Base-by-base conservation (phyloP, 345 rosid genomes). In the Geranium rotundifolium region DNA sequence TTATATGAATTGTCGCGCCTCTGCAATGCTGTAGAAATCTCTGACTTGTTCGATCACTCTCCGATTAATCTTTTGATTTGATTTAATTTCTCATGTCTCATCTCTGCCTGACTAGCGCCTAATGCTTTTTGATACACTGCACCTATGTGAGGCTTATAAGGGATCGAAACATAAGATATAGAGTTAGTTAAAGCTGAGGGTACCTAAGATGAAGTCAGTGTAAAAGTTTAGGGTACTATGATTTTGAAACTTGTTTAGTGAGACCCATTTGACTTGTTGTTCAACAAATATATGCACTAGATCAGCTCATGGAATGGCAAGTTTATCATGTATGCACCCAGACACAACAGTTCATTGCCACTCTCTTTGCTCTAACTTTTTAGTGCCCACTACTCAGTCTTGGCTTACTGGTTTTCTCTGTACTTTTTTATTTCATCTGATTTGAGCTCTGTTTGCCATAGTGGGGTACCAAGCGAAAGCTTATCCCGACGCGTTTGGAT, bases 381-480 rank as follows among this genome's bases (percentile, higher is more conserved):
- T 23, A 23, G 27, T 23, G 27, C 27, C 27, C 27, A 23, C 27
- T 23, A 23, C 27, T 23, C 27, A 23, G 27, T 2, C 27, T 34
- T 17, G 19, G 27, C 0, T 17, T 18, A 17, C 59, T 18, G 17
- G 59, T 19, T 27, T 2, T 31, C 52, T 13, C 29, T 63, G 52
- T 3, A 63, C 10, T 4, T 27, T 2, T 17, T n/a, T 18, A 0
- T 17, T n/a, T 18, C 6, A 29, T 30, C 18, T 30, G 12, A 3
- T 52, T 20, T 19, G 61, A 19, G 17, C 59, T 34, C 60, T 19
- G 41, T 61, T 73, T 75, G 76, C 56, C 66, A 20, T 23, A 85
- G 87, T 85, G 87, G 91, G 87, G 59, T 82, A 77, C 71, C 77
- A 69, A 9, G n/a, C 69, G 46, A 75, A 64, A 69, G 68, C 73